phyloP scores from a whole-genome alignment of 2,329 filamentous ascomycete genomes.

The Fusarium sacchari region DNA sequence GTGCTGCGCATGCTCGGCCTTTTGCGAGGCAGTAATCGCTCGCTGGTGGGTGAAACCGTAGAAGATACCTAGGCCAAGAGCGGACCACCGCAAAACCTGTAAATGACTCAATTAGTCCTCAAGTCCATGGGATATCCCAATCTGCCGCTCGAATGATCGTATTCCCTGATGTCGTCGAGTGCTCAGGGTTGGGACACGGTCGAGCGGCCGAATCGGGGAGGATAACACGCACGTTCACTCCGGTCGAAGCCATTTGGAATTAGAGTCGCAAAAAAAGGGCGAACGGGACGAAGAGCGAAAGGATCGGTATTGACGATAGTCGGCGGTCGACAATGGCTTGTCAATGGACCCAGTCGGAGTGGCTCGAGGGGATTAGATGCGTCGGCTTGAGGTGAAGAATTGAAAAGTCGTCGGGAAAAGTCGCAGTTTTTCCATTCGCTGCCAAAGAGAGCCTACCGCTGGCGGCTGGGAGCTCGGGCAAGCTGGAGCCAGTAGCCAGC shows the following conservation, averaged over 20 bases:
- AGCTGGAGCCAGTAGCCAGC: conserved; percentile 42
- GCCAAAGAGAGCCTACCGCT: conserved; percentile 32
- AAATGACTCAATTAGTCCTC: conserved; percentile 46
- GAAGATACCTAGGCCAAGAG: conserved; percentile 88
- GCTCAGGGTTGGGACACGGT: conserved; percentile 33
- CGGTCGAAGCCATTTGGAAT: conserved; percentile 71
- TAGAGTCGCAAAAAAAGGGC: conserved; percentile 55
- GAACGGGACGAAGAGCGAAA: conserved; percentile 51
- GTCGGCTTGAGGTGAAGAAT: conserved; percentile 53
- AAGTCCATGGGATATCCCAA: conserved; percentile 14
- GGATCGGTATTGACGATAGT: conserved; percentile 49
- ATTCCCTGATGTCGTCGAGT: conserved; percentile 25
- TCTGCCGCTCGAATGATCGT: conserved; percentile 26
- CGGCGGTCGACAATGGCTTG: conserved; percentile 52
- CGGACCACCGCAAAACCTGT: conserved; percentile 97
- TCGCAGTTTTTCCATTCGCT: conserved; percentile 56
- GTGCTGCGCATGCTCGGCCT: conserved; percentile 75
- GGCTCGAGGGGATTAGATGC: conserved; percentile 53
- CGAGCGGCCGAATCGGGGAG: conserved; percentile 42
- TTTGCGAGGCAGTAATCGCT: conserved; percentile 77
- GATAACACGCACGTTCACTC: conserved; percentile 70
- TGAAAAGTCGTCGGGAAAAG: conserved; percentile 58
- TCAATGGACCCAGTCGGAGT: conserved; percentile 57
- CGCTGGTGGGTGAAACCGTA: conserved; percentile 97
- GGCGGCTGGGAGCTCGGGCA: conserved; percentile 50